Conservation (phyloP, 129 eudicot genomes). For the Flaveria ramosissima region DNA sequence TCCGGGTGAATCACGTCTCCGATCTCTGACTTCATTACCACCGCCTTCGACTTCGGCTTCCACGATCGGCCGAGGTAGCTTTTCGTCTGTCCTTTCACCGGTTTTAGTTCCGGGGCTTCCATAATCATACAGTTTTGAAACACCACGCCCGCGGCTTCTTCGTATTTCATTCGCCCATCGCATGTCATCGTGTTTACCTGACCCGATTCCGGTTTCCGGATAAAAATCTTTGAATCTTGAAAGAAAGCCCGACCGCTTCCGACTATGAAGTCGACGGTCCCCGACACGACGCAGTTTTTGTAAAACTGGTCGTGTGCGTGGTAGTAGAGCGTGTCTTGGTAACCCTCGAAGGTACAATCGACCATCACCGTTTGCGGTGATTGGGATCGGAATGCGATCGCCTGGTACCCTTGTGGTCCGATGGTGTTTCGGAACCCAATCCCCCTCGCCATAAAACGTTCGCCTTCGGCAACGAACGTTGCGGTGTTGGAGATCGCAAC, state of each 20-base stretch:
- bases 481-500: constrained; percentile 33
- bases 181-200: constrained; percentile 50
- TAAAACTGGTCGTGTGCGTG: constrained; percentile 55
- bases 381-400: constrained; percentile 48
- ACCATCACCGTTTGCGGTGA: constrained; percentile 42
- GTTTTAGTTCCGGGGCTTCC: constrained; percentile 26
- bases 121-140: constrained; percentile 52
- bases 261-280: constrained; percentile 54
- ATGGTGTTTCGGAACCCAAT: constrained; percentile 50
- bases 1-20: constrained; percentile 50
- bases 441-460: constrained; percentile 43
- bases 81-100: constrained; percentile 27
- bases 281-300: constrained; percentile 47
- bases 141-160: constrained; percentile 44
- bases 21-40: constrained; percentile 40
- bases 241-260: constrained; percentile 55
- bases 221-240: constrained; percentile 45
- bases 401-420: constrained; percentile 51
- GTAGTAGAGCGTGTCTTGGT: constrained; percentile 60
- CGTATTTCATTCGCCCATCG: constrained; percentile 35
- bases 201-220: constrained; percentile 27
- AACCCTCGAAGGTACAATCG: constrained; percentile 61
- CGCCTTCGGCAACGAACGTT: constrained; percentile 38
- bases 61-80: constrained; percentile 61
- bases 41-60: constrained; percentile 33